Evolutionary conservation across 305 asterid genomes (phyloP).

Genomic region (Salvia sclarea): DNA sequence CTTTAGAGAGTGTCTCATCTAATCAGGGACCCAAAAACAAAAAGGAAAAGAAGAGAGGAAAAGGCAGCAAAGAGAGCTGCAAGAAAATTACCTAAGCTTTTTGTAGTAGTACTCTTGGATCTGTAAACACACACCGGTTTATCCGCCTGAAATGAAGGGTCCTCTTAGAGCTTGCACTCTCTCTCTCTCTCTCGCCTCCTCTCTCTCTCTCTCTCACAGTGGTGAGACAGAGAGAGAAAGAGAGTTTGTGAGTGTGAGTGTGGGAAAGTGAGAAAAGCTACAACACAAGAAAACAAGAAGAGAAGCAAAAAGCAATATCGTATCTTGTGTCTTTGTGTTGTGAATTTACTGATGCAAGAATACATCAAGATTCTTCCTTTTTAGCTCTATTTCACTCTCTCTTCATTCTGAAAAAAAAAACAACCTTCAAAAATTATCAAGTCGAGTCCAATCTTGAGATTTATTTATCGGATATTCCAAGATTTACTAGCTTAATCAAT

Average conservation of each 20-base stretch:
- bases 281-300: slow-evolving; percentile 37
- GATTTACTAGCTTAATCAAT: too few species aligned
- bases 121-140: slow-evolving; percentile 42
- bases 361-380: slow-evolving; percentile 32
- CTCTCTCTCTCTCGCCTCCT: slow-evolving; percentile 11
- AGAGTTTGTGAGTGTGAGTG: slow-evolving; percentile 30
- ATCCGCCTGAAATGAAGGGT: slow-evolving; percentile 51
- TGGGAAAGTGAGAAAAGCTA: not conserved
- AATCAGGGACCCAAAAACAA: slow-evolving; percentile 27
- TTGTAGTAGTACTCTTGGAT: slow-evolving; percentile 38
- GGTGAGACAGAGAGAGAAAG: slow-evolving; percentile 33
- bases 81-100: slow-evolving; percentile 37
- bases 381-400: not conserved
- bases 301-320: slow-evolving; percentile 32
- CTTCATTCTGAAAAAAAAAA: not conserved
- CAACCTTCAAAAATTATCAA: not conserved
- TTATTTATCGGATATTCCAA: too few species aligned
- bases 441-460: too few species aligned
- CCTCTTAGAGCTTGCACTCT: slow-evolving; percentile 34
- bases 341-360: slow-evolving; percentile 18
- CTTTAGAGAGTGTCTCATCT: slow-evolving; percentile 29
- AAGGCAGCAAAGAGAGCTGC: slow-evolving; percentile 9
- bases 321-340: slow-evolving; percentile 25
- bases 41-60: slow-evolving; percentile 15
- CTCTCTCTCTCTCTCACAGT: slow-evolving; percentile 15